Conservation (phyloP, 345 rosid genomes). For the Populus pruinosa region DNA sequence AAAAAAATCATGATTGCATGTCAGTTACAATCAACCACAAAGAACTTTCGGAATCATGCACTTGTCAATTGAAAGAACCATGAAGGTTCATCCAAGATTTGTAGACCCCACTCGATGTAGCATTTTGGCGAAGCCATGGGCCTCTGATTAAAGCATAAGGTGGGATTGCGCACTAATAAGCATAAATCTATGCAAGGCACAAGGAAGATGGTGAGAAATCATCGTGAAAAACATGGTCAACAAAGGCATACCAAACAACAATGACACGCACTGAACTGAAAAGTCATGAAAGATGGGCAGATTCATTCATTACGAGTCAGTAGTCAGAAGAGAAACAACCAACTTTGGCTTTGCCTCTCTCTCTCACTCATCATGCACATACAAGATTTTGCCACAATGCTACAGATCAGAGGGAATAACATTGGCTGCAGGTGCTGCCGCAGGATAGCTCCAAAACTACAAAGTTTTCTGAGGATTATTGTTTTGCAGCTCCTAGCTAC, state of each 20-base stretch:
- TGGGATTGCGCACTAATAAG: neutral
- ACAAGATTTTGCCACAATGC: neutral
- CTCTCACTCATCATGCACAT: neutral
- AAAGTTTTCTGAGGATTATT: neutral
- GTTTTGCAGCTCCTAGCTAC: neutral
- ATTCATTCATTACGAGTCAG: slow-evolving; percentile 23
- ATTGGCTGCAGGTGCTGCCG: neutral
- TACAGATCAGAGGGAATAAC: neutral
- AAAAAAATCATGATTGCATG: no score
- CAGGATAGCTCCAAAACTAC: slow-evolving; percentile 13
- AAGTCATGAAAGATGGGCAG: slow-evolving; percentile 25
- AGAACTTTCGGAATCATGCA: no score
- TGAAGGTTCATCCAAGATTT: neutral
- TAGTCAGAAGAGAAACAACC: neutral
- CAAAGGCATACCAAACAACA: neutral
- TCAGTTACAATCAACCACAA: no score
- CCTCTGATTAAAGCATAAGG: no score
- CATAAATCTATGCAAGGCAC: neutral
- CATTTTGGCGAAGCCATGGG: neutral
- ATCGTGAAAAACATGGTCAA: slow-evolving; percentile 11
- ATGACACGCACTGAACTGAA: slow-evolving; percentile 7
- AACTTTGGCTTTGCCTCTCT: slow-evolving; percentile 14
- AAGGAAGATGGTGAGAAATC: neutral
- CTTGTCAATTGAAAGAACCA: no score
- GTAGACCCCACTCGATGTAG: neutral